Conservation (phyloP, 345 rosid species). For the Camelina neglecta region DNA sequence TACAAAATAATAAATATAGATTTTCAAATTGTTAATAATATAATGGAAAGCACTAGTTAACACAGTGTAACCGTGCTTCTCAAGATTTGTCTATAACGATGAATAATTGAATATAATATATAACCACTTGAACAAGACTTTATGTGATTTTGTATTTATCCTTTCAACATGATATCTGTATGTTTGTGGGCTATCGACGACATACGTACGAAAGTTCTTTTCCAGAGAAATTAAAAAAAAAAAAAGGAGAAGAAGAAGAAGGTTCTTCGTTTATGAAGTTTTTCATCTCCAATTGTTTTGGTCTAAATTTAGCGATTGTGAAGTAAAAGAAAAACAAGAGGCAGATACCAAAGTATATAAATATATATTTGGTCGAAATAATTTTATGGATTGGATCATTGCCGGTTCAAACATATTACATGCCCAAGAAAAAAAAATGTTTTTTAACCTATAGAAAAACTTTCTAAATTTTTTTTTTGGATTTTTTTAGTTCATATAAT, state of each 20-base stretch:
- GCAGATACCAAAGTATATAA: neutral
- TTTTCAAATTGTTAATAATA: neutral
- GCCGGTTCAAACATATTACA: no score
- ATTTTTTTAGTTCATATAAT: no score
- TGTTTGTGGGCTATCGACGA: constrained; percentile 24
- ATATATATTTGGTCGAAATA: no score
- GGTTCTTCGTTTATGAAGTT: neutral
- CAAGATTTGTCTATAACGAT: constrained; percentile 6
- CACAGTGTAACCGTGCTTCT: constrained; percentile 1
- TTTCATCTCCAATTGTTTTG: neutral
- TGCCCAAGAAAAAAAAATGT: no score
- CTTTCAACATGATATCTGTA: constrained; percentile 22
- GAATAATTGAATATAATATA: neutral
- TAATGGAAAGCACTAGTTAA: neutral
- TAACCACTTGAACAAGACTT: neutral
- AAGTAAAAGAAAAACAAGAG: neutral
- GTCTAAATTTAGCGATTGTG: neutral
- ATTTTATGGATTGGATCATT: no score
- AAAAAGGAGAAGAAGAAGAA: neutral
- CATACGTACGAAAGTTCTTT: neutral
- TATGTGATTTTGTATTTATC: constrained; percentile 23
- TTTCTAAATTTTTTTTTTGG: no score
- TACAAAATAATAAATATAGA: constrained; percentile 5
- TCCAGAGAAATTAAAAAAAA: neutral
- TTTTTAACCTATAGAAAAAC: no score